These are phyloP conservation scores for Glycine soja DNA, from an alignment of 306 rosid genomes.

Conservation along the genomic window DNA sequence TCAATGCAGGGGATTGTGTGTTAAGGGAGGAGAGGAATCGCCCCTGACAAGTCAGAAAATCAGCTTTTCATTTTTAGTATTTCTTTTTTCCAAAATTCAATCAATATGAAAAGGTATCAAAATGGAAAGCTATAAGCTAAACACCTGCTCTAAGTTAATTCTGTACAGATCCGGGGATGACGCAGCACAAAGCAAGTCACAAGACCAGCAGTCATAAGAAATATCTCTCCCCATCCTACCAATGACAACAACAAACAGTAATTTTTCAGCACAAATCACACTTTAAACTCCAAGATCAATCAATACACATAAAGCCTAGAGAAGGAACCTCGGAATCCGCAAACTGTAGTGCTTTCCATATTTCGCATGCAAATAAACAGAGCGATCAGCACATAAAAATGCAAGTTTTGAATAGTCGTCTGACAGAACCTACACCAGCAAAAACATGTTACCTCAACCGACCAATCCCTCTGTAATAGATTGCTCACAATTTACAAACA, in stretches of 20 bases:
- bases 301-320: slow-evolving; percentile 40
- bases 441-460: slow-evolving; percentile 37
- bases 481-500: neutral
- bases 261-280: slow-evolving; percentile 5
- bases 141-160: slow-evolving; percentile 91
- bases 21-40: slow-evolving; percentile 81
- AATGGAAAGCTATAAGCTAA: slow-evolving; percentile 32
- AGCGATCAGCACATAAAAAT: slow-evolving; percentile 91
- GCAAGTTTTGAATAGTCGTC: slow-evolving; percentile 97
- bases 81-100: slow-evolving; percentile 17
- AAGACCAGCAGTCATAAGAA: slow-evolving; percentile 86
- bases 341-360: slow-evolving; percentile 87
- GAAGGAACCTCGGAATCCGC: slow-evolving; percentile 88
- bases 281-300: slow-evolving; percentile 33
- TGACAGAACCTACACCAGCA: slow-evolving; percentile 63
- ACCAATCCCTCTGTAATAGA: neutral
- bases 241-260: slow-evolving; percentile 37
- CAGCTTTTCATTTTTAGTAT: slow-evolving; percentile 2
- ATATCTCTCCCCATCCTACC: slow-evolving; percentile 94
- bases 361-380: slow-evolving; percentile 82
- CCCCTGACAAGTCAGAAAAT: slow-evolving; percentile 65
- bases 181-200: slow-evolving; percentile 98
- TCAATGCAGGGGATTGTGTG: slow-evolving; percentile 86
- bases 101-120: slow-evolving; percentile 21
- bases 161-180: slow-evolving; percentile 92